Evolutionary conservation across 176 grass and related monocot species (phyloP), one percentile per base, ranked within the genome.

Genomic region (Melocanna baccifera): DNA sequence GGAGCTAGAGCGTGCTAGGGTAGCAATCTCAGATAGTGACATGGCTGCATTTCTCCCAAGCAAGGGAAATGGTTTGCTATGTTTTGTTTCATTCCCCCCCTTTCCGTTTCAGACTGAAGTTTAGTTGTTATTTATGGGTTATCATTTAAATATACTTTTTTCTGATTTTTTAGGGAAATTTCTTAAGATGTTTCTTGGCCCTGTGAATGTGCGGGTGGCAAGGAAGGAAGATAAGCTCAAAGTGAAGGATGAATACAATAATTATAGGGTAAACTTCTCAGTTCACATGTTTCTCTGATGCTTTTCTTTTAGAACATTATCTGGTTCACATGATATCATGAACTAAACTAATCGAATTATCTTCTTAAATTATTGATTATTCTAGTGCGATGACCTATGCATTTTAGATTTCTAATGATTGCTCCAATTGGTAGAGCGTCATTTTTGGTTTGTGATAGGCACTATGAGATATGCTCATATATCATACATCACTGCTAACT

Each of bases 201-300:
- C 96, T 41, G 82, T 98, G 52, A 95, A 98, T 40, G 93, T 95
- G 67, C 80, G 87, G 18, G 91, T 94, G 9, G 74, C 63, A 5
- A 91, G 91, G 81, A 98, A 98, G 25, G 96, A 98, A 73, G 91
- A 95, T 39, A 92, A 89, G 87, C 89, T 98, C 62, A 95, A 93
- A 85, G 88, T 98, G 83, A 98, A 98, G 83, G 91, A 98, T 23
- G 93, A 98, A 72, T 98, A 98, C 51, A 98, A 98, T 62, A 98
- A 90, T 66, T 98, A 98, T 63, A 93, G 93, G 86, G 96, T 98
- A 92, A 20, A 69, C 18, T 88, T 80, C n/a, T n/a, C n/a, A n/a
- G n/a, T n/a, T n/a, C 48, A 75, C 14, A 55, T 67, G 42, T 19
- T 78, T 76, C 50, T 46, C 23, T 15, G 1, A 56, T 64, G 25